phyloP scores from a whole-genome alignment of 345 rosid genomes.

The Eucalyptus leucophloia region DNA sequence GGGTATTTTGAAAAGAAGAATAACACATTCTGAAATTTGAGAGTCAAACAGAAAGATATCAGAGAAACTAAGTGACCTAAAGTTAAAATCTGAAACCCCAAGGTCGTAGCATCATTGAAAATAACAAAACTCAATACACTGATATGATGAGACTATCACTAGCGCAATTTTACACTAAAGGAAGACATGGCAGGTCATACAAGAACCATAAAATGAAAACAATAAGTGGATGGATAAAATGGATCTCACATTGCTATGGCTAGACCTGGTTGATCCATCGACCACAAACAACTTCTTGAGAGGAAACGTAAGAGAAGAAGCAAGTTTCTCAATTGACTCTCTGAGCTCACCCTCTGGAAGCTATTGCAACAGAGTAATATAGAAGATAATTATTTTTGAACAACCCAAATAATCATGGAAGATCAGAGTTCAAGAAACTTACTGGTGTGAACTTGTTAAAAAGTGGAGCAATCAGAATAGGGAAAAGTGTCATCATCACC shows the following conservation, averaged over 20 bases:
- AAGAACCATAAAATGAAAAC: not conserved
- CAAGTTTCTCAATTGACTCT: slow-evolving; percentile 77
- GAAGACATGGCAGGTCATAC: not conserved
- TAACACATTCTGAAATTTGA: not conserved
- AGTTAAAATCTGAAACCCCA: not conserved
- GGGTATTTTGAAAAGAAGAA: not conserved
- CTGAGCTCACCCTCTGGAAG: slow-evolving; percentile 91
- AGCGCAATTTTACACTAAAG: not conserved
- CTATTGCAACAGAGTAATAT: slow-evolving; percentile 21
- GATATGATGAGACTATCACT: not conserved
- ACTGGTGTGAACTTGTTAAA: slow-evolving; percentile 97
- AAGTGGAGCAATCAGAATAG: slow-evolving; percentile 86
- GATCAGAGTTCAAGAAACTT: slow-evolving; percentile 17
- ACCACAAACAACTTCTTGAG: slow-evolving; percentile 91
- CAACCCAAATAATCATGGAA: not conserved
- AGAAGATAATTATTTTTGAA: not conserved
- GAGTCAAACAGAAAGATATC: not conserved
- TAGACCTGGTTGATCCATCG: slow-evolving; percentile 99
- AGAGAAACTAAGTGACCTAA: not conserved
- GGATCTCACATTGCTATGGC: slow-evolving; percentile 95
- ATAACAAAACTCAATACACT: not conserved
- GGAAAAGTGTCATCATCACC: slow-evolving; percentile 96
- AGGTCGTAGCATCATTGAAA: not conserved
- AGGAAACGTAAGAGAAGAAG: slow-evolving; percentile 84
- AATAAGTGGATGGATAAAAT: not conserved